Evolutionary conservation across 306 rosid genomes (phyloP).

Genomic region (Clitoria ternatea): DNA sequence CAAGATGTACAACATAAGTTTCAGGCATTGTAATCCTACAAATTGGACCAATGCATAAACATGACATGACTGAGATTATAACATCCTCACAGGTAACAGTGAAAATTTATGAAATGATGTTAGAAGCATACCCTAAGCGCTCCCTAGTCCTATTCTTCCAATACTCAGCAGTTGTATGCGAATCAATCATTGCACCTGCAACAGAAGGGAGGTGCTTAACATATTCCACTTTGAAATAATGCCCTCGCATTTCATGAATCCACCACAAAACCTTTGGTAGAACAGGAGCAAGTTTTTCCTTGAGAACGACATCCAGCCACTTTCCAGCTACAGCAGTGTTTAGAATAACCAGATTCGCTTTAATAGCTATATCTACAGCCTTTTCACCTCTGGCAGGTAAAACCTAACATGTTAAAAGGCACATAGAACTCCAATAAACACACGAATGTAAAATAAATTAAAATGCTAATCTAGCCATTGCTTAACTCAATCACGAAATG

Average conservation of each 20-base stretch:
- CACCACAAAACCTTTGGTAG: constrained; percentile 99
- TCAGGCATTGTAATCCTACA: constrained; percentile 83
- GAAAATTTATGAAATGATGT: not conserved
- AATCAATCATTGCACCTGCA: constrained; percentile 99
- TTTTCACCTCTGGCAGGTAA: constrained; percentile 68
- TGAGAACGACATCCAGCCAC: constrained; percentile 88
- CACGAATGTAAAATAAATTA: constrained; percentile 7
- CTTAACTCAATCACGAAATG: not conserved
- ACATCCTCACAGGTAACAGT: not conserved
- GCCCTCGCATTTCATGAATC: constrained; percentile 99
- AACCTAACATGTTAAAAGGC: constrained; percentile 42
- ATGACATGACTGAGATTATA: not conserved
- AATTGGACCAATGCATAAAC: not conserved
- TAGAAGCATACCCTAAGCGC: constrained; percentile 60
- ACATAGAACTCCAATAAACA: constrained; percentile 19
- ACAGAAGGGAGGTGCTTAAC: constrained; percentile 99
- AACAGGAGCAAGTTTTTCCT: constrained; percentile 64
- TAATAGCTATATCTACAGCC: constrained; percentile 70
- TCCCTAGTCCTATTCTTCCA: constrained; percentile 88
- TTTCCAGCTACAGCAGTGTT: constrained; percentile 98
- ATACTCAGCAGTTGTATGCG: constrained; percentile 81
- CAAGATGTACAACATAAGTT: constrained; percentile 91
- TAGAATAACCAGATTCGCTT: constrained; percentile 79
- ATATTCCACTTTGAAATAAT: constrained; percentile 92
- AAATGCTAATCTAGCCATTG: not conserved